Evolutionary conservation across 129 eudicot species (phyloP).

Genomic region (Saussurea involucrata): DNA sequence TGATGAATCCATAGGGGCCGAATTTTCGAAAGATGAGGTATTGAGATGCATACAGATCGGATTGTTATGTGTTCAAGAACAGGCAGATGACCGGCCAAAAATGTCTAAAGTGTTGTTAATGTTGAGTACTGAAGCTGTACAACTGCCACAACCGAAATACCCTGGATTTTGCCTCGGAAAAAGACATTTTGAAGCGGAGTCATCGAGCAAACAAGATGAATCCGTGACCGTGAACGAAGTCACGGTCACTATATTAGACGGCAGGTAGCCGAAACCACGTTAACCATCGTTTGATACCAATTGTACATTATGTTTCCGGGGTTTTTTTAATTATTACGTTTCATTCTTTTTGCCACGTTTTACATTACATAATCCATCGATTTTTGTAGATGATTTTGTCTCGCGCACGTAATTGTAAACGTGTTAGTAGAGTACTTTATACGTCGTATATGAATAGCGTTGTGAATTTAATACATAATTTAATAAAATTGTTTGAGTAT

Average conservation of each 20-base stretch:
- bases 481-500: not conserved
- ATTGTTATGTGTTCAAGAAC: constrained; percentile 82
- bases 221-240: constrained; percentile 53
- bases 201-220: constrained; percentile 69
- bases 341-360: constrained; percentile 2
- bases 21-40: constrained; percentile 49
- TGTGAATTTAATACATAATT: not conserved
- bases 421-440: not conserved
- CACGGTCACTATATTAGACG: constrained; percentile 63
- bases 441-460: not conserved
- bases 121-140: constrained; percentile 59
- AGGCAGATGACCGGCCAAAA: constrained; percentile 78
- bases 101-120: constrained; percentile 65
- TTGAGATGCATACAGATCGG: constrained; percentile 86
- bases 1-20: constrained; percentile 44
- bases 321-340: not conserved
- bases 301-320: not conserved
- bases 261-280: constrained; percentile 41
- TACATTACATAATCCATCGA: not conserved
- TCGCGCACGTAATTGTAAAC: not conserved
- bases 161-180: constrained; percentile 77
- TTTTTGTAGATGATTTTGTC: constrained; percentile 22
- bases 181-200: constrained; percentile 44
- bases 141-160: constrained; percentile 57
- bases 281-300: not conserved